Evolutionary conservation across 2,329 filamentous ascomycete species (phyloP).

Genomic region (Exophiala oligosperma): DNA sequence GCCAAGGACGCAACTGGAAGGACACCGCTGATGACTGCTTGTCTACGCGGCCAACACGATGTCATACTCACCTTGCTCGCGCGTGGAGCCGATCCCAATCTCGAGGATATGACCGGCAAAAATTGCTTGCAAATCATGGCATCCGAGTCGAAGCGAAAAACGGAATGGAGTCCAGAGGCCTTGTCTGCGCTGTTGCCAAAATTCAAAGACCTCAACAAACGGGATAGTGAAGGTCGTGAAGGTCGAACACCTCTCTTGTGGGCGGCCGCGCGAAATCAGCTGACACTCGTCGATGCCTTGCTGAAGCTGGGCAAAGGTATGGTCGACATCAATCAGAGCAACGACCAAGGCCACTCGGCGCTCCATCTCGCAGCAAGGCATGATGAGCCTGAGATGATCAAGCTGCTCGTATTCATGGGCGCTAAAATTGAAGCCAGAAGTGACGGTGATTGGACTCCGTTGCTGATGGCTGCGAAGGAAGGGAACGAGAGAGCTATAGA

Average conservation of each 20-base stretch:
- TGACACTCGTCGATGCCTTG: conserved; percentile 50
- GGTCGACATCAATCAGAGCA: conserved; percentile 45
- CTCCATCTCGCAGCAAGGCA: conserved; percentile 53
- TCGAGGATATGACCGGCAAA: conserved; percentile 10
- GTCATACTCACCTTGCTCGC: conserved; percentile 11
- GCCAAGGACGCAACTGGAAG: conserved; percentile 20
- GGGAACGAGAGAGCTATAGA: conserved; percentile 47
- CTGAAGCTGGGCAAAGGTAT: conserved; percentile 32
- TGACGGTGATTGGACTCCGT: conserved; percentile 53
- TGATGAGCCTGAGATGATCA: conserved; percentile 37
- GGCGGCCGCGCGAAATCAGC: conserved; percentile 59
- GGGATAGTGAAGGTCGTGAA: conserved; percentile 51
- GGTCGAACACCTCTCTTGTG: conserved; percentile 58
- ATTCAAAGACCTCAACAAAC: conserved; percentile 42
- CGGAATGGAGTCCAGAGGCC: conserved; percentile 49
- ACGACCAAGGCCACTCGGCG: conserved; percentile 46
- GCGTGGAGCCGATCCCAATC: conserved; percentile 12
- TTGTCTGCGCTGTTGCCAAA: conserved; percentile 42
- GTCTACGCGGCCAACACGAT: conserved; percentile 13
- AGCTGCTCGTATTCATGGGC: conserved; percentile 36
- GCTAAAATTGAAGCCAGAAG: conserved; percentile 39
- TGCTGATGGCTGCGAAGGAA: conserved; percentile 56
- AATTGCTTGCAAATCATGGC: conserved; percentile 42
- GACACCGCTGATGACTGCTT: conserved; percentile 15
- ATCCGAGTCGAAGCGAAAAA: conserved; percentile 41